Evolutionary conservation across 441 rosid species (phyloP), one percentile per base, ranked within the genome.

Genomic region (Bruguiera hainesii): DNA sequence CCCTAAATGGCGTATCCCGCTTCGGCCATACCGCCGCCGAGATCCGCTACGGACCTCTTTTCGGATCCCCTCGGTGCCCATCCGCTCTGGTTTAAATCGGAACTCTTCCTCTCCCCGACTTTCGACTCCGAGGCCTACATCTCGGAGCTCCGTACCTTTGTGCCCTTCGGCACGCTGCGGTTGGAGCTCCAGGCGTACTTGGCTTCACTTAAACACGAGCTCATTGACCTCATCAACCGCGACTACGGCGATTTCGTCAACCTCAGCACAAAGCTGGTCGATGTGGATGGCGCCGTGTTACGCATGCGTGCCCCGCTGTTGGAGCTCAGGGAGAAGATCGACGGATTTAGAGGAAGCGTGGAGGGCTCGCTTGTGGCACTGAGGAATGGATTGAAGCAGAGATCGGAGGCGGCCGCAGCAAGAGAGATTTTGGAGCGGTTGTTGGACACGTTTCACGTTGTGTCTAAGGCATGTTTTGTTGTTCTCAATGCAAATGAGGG

Each of bases 181-280:
- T 87, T 96, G 33, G 94, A 95, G 89, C 97, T 95, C 77, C 93
- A 79, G 20, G 65, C 86, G 1, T 90, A 92, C 77, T 85, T 89
- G 10, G 79, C 96, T 51, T 92, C 97, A 70, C 97, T 95, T 55
- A 92, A 89, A 72, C 93, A 89, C 67, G 97, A 95, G 75, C 86
- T 95, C 39, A 83, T 95, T 61, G 99, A 95, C 69, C 90, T 90
- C 65, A 90, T 95, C 84, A 95, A 95, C 76, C 97, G 98, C 53
- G 99, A 95, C 76, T 95, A 90, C 64, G 79, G 90, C 13, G 99
- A 91, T 76, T 92, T 92, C 69, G 99, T 95, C 63, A 95, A 89
- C 73, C 79, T 95, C 62, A 90, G 93, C 73, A 95, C 97, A 60
- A 92, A 95, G 82, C 97, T 95, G 57, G 98, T 95, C 18, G 97